These are phyloP conservation scores for Emergomyces orientalis DNA, from an alignment of 2,329 filamentous ascomycete species.

Conservation along the genomic window DNA sequence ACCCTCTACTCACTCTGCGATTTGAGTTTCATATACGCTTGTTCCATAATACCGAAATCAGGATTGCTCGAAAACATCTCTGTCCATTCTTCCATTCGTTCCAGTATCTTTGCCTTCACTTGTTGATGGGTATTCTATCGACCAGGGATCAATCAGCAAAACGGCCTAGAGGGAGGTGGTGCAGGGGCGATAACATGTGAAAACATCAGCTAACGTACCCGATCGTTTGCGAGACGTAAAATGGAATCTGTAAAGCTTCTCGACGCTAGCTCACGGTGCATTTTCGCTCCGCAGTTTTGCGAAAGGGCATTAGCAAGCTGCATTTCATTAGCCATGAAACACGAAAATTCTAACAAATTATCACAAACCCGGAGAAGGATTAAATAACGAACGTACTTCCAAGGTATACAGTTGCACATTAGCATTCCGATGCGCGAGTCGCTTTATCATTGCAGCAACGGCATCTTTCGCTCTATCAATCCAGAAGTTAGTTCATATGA, in stretches of 20 bases:
- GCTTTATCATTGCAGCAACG: slow-evolving; percentile 82
- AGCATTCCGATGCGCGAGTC: slow-evolving; percentile 84
- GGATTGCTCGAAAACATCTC: slow-evolving; percentile 86
- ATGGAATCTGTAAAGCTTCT: slow-evolving; percentile 91
- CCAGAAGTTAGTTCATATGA: slow-evolving; percentile 8
- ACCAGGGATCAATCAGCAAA: background rate
- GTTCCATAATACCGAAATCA: slow-evolving; percentile 94
- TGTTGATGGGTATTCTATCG: slow-evolving; percentile 77
- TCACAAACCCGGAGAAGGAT: background rate
- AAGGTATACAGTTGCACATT: slow-evolving; percentile 95
- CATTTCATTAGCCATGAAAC: background rate
- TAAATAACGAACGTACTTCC: slow-evolving; percentile 47
- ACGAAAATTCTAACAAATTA: background rate
- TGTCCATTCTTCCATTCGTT: slow-evolving; percentile 93
- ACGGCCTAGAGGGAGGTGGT: background rate
- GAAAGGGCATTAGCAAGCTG: slow-evolving; percentile 82
- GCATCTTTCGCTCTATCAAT: slow-evolving; percentile 61
- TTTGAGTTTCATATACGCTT: slow-evolving; percentile 84
- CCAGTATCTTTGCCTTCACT: slow-evolving; percentile 93
- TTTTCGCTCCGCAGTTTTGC: slow-evolving; percentile 77
- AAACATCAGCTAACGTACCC: slow-evolving; percentile 35
- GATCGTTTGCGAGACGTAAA: slow-evolving; percentile 79
- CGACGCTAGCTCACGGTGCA: slow-evolving; percentile 83
- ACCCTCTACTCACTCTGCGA: slow-evolving; percentile 44
- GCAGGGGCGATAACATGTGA: background rate